These are phyloP conservation scores for Myxozyma sirexii DNA, from an alignment of 805 yeast species.

Conservation along the genomic window DNA sequence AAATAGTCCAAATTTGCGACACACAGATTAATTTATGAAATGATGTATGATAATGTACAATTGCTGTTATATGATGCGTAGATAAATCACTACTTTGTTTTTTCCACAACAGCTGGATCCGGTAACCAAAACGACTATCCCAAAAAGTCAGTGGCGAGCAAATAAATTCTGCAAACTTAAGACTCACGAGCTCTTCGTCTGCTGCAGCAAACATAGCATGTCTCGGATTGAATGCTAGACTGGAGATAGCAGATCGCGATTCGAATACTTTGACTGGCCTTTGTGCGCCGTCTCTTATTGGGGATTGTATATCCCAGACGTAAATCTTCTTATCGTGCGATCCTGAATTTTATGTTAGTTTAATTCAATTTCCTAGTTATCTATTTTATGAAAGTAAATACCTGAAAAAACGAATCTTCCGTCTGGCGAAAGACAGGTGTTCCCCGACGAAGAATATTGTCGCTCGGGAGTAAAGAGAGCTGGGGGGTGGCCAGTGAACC, in stretches of 20 bases:
- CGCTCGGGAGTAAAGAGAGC: slow-evolving; percentile 49
- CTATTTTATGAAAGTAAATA: not conserved
- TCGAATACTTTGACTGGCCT: slow-evolving; percentile 37
- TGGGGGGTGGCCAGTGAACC: slow-evolving; percentile 55
- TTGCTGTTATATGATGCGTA: not conserved
- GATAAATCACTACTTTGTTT: not conserved
- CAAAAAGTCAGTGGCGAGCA: not conserved
- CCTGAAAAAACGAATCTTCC: slow-evolving; percentile 65
- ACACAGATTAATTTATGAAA: not conserved
- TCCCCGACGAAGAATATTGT: slow-evolving; percentile 48
- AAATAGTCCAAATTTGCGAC: too few relatives aligned
- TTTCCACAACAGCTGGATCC: slow-evolving; percentile 1
- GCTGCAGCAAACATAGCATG: slow-evolving; percentile 65
- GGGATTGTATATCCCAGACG: slow-evolving; percentile 52
- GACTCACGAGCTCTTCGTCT: slow-evolving; percentile 49
- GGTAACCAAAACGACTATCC: slow-evolving; percentile 31
- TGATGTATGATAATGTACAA: not conserved
- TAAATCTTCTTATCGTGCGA: slow-evolving; percentile 56
- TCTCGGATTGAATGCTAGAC: slow-evolving; percentile 63
- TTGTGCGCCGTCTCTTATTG: slow-evolving; percentile 29
- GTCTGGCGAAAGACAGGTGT: slow-evolving; percentile 66
- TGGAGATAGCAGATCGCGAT: slow-evolving; percentile 41
- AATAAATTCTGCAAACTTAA: too few relatives aligned
- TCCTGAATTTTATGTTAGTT: too few relatives aligned
- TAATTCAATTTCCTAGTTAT: not conserved